These are phyloP conservation scores for Goffeauzyma gilvescens DNA, from an alignment of 768 basidiomycete species.

Conservation along the genomic window DNA sequence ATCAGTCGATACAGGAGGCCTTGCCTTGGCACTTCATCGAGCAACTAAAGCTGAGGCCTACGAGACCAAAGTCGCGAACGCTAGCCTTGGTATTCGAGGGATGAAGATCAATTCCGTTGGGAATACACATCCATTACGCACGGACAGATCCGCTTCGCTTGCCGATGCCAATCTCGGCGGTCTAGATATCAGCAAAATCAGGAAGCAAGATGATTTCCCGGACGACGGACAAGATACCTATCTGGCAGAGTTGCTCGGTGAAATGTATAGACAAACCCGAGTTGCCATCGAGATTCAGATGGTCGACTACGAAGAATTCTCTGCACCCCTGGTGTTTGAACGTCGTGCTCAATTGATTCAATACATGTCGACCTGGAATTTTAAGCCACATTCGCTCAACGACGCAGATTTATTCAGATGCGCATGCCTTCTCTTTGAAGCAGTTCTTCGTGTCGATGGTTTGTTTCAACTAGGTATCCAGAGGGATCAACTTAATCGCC, in stretches of 20 bases:
- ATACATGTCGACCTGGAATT: constrained; percentile 62
- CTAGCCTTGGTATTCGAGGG: too few relatives aligned
- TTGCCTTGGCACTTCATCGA: constrained; percentile 50
- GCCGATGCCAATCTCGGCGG: constrained; percentile 14
- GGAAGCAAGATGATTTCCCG: constrained; percentile 22
- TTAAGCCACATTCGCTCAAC: constrained; percentile 66
- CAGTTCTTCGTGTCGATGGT: constrained; percentile 58
- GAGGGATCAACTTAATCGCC: constrained; percentile 47
- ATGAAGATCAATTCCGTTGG: not conserved
- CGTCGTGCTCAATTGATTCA: constrained; percentile 46
- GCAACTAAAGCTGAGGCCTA: too few relatives aligned
- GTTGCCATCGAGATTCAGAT: constrained; percentile 40
- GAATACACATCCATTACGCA: too few relatives aligned
- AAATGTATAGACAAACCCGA: constrained; percentile 65
- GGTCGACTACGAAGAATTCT: constrained; percentile 20
- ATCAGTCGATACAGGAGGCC: constrained; percentile 76
- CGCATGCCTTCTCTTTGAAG: constrained; percentile 70
- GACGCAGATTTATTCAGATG: constrained; percentile 67
- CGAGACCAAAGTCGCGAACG: constrained; percentile 10
- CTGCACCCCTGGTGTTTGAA: constrained; percentile 36
- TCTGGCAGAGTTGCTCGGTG: constrained; percentile 63
- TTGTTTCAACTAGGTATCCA: constrained; percentile 30
- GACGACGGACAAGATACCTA: constrained; percentile 17
- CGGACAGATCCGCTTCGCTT: constrained; percentile 3
- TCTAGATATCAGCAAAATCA: constrained; percentile 45